Conservation (phyloP, 192 early-diverging fungal genomes). For the Chytriomyces sp. region DNA sequence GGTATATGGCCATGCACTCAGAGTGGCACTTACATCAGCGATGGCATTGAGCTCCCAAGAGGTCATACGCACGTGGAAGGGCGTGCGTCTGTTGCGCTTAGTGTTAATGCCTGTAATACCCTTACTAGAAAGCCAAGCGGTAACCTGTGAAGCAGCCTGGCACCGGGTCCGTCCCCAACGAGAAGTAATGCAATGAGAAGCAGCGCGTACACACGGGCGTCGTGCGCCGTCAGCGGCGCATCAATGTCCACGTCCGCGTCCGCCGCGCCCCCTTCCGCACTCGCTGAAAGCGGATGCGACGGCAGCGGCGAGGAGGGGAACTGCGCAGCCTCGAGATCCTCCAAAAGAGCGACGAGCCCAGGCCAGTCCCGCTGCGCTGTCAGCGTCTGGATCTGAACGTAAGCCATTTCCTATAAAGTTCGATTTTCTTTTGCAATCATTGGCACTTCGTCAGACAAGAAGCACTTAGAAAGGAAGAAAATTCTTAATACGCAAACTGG, state of each 20-base stretch:
- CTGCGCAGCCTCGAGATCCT: not conserved
- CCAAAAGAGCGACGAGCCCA: not conserved
- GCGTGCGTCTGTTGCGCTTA: not conserved
- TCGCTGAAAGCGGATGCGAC: not conserved
- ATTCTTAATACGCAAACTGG: not conserved
- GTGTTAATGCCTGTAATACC: not conserved
- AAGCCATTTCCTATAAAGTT: too few relatives aligned
- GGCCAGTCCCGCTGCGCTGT: not conserved
- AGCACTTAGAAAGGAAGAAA: too few relatives aligned
- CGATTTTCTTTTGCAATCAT: too few relatives aligned
- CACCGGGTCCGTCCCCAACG: not conserved
- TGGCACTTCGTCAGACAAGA: too few relatives aligned
- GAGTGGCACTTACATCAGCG: not conserved
- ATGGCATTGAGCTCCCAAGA: not conserved
- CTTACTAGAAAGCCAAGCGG: not conserved
- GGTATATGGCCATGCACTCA: too few relatives aligned
- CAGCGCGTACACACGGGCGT: slow-evolving; percentile 11
- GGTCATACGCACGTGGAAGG: not conserved
- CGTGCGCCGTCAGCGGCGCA: not conserved
- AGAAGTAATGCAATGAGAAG: slow-evolving; percentile 7
- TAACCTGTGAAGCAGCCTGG: slow-evolving; percentile 2
- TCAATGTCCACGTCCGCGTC: not conserved
- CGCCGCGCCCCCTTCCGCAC: not conserved
- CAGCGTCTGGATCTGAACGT: not conserved
- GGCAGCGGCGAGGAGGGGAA: slow-evolving; percentile 3